Conservation (phyloP, 2,329 filamentous ascomycete genomes). For the Aureobasidium uvarum region DNA sequence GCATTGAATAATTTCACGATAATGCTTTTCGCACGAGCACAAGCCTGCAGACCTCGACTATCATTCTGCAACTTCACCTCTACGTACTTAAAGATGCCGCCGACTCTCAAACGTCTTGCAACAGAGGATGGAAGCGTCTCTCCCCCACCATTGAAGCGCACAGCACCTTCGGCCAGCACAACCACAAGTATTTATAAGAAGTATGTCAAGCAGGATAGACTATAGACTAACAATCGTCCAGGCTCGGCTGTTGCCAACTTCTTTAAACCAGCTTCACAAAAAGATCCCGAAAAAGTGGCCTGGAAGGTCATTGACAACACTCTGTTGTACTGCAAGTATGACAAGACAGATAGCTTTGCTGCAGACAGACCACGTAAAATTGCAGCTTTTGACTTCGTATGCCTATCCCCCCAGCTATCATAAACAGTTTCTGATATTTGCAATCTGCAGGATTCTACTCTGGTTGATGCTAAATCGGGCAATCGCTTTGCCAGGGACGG, state of each 20-base stretch:
- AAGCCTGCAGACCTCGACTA: not conserved
- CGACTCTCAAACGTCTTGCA: constrained; percentile 40
- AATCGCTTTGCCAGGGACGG: constrained; percentile 71
- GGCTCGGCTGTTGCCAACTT: constrained; percentile 74
- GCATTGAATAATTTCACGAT: not conserved
- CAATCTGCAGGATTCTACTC: constrained; percentile 65
- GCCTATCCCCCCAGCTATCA: constrained; percentile 15
- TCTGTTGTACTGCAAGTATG: constrained; percentile 57
- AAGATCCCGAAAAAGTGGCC: constrained; percentile 68
- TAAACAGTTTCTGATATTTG: not conserved
- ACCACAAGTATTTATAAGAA: constrained; percentile 46
- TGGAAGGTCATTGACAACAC: constrained; percentile 69
- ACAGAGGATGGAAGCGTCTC: constrained; percentile 51
- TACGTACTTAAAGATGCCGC: constrained; percentile 14
- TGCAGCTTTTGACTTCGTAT: constrained; percentile 68
- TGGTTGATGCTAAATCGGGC: constrained; percentile 77
- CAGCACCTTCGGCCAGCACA: constrained; percentile 51
- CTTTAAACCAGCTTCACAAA: constrained; percentile 84
- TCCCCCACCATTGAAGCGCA: constrained; percentile 57
- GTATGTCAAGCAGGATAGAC: not conserved
- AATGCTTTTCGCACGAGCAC: constrained; percentile 1
- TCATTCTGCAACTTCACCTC: not conserved
- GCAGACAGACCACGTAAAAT: constrained; percentile 55
- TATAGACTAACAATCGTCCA: constrained; percentile 36
- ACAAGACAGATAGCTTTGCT: constrained; percentile 27